Percentiles rank a stretch among this genome's conserved stretches.
phyloP scores from a whole-genome alignment of 2,329 filamentous ascomycete species.

The Exophiala oligosperma region DNA sequence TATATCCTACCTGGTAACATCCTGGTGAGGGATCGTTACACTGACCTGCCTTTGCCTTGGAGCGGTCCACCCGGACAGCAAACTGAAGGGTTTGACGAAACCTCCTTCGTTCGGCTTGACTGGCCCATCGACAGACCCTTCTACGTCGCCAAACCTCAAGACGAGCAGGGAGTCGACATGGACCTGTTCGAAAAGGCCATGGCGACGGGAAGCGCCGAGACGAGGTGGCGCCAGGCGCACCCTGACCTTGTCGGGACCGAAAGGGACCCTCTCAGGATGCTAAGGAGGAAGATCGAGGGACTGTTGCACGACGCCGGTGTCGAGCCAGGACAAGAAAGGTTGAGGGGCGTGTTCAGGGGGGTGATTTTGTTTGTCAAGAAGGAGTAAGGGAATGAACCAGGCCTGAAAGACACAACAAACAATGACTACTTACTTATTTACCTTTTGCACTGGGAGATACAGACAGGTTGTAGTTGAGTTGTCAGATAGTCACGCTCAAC shows the following conservation, averaged over 20 bases:
- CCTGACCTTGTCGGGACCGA: constrained; percentile 34
- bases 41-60: constrained; percentile 53
- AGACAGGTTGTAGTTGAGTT: too few species aligned
- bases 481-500: too few species aligned
- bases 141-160: constrained; percentile 23
- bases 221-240: constrained; percentile 41
- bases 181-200: constrained; percentile 32
- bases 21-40: constrained; percentile 43
- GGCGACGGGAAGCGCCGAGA: constrained; percentile 40
- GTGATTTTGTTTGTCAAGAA: constrained; percentile 27
- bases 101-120: constrained; percentile 8
- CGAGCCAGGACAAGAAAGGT: constrained; percentile 27
- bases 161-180: constrained; percentile 28
- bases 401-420: not conserved
- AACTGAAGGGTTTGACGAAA: constrained; percentile 4
- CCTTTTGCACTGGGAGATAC: too few species aligned
- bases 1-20: constrained; percentile 47
- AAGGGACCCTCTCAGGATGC: constrained; percentile 34
- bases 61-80: constrained; percentile 26
- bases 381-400: not conserved
- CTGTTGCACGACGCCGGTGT: constrained; percentile 46
- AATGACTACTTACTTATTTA: not conserved
- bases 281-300: constrained; percentile 29
- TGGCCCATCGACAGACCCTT: constrained; percentile 25
- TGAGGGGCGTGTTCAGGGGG: constrained; percentile 16